Base-by-base conservation (phyloP, 2,329 filamentous ascomycete species). In the Lanzia echinophila region DNA sequence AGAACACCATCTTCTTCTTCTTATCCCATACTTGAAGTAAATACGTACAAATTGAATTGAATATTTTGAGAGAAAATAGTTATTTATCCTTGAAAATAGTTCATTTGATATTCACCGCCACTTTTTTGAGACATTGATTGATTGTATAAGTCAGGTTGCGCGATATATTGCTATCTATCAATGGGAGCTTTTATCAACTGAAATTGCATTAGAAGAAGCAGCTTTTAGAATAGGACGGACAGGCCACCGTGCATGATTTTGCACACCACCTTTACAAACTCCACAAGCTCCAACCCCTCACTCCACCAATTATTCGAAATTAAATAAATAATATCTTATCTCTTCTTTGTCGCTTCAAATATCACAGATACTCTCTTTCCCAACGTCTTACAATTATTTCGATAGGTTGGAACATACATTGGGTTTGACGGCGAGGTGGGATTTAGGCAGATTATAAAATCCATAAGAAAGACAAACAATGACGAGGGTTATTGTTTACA, bases 401-500 rank as follows among this genome's bases (percentile, higher is more conserved):
- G 53, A 50, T 15, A 39, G 41, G 41, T 50, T 56, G 53, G 53
- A 45, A 55, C 55, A 52, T 36, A 54, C 36, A 53, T 34, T 47
- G 17, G 41, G 31, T 41, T 24, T 28, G 48, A 44, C 47, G 48
- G 59, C 53, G 48, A 53, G 51, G 46, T 24, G 51, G 38, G 43
- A 41, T 44, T 36, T 22, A 54, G 45, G 22, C 39, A 43, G 36
- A 33, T 28, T 36, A 32, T 42, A 42, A 38, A 20, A 19, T 20
- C 31, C 3, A n/a, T n/a, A n/a, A n/a, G n/a, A n/a, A n/a, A n/a
- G n/a, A n/a, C n/a, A n/a, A n/a, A 63, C 24, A 4, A 76, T 76
- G 73, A 74, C 73, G 55, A 69, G 73, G 63, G 63, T 65, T 50
- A 67, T 71, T 56, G 68, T 75, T 48, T 75, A 75, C 60, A 66